These are phyloP conservation scores for Tricholoma flavovirens DNA, from an alignment of 768 basidiomycete genomes.

Conservation along the genomic window DNA sequence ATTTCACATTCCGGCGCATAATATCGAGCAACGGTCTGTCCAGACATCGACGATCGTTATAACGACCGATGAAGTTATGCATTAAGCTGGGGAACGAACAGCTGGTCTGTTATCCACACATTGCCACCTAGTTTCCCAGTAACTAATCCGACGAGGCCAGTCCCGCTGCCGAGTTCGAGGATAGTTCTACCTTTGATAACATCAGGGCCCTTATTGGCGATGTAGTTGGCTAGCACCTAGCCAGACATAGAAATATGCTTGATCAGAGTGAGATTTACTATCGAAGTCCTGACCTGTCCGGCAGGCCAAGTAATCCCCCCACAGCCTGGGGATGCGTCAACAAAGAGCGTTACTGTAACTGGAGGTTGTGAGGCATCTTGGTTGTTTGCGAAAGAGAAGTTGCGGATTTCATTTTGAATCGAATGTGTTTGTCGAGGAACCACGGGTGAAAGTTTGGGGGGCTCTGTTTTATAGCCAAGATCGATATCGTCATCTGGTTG, in stretches of 20 bases:
- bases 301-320: constrained; percentile 93
- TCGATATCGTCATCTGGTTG: constrained; percentile 26
- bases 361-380: constrained; percentile 14
- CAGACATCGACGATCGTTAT: constrained; percentile 6
- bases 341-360: constrained; percentile 45
- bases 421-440: constrained; percentile 53
- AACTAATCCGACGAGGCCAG: constrained; percentile 87
- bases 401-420: constrained; percentile 40
- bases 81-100: constrained; percentile 45
- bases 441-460: constrained; percentile 26
- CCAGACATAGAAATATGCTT: constrained; percentile 6
- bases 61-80: constrained; percentile 7
- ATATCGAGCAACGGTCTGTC: constrained; percentile 68
- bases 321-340: constrained; percentile 84
- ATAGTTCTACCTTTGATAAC: constrained; percentile 53
- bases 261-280: constrained; percentile 6
- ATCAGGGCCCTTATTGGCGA: constrained; percentile 47
- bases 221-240: constrained; percentile 76
- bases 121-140: constrained; percentile 60
- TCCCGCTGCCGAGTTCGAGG: constrained; percentile 87
- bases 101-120: constrained; percentile 89
- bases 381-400: constrained; percentile 32
- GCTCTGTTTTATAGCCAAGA: constrained; percentile 5
- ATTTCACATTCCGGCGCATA: constrained; percentile 66
- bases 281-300: constrained; percentile 56